Evolutionary conservation across 345 rosid species (phyloP).

Genomic region (Eucalyptus globulus): DNA sequence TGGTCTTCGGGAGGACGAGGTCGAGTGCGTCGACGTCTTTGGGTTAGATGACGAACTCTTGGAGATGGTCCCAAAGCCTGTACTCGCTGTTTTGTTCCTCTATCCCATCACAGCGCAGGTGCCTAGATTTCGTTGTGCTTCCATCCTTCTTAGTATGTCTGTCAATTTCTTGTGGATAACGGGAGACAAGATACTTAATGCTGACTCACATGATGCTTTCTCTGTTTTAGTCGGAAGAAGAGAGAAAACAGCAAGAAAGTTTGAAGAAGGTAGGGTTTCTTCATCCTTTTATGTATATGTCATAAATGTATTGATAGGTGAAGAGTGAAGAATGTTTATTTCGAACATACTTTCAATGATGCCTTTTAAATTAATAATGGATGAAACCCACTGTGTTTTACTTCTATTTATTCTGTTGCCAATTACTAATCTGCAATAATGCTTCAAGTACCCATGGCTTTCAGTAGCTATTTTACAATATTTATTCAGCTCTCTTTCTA

Average conservation of each 20-base stretch:
- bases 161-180: not conserved
- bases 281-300: not conserved
- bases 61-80: conserved; percentile 85
- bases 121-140: not conserved
- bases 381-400: not conserved
- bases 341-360: not conserved
- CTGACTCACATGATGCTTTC: not conserved
- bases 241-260: conserved; percentile 53
- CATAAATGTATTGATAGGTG: not conserved
- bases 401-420: not conserved
- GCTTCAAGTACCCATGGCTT: not conserved
- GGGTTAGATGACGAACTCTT: conserved; percentile 85
- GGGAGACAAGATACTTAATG: not conserved
- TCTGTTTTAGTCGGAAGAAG: conserved; percentile 58
- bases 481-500: not conserved
- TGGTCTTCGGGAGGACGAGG: conserved; percentile 55
- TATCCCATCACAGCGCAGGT: conserved; percentile 80
- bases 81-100: conserved; percentile 86
- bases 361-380: not conserved
- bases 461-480: not conserved
- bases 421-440: not conserved
- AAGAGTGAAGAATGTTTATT: not conserved
- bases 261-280: conserved; percentile 27
- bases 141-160: not conserved
- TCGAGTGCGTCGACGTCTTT: conserved; percentile 80